Percentiles rank a stretch among this genome's conserved stretches.
Conservation (phyloP, 2,329 filamentous ascomycete species). For the Diaporthe citriasiana region DNA sequence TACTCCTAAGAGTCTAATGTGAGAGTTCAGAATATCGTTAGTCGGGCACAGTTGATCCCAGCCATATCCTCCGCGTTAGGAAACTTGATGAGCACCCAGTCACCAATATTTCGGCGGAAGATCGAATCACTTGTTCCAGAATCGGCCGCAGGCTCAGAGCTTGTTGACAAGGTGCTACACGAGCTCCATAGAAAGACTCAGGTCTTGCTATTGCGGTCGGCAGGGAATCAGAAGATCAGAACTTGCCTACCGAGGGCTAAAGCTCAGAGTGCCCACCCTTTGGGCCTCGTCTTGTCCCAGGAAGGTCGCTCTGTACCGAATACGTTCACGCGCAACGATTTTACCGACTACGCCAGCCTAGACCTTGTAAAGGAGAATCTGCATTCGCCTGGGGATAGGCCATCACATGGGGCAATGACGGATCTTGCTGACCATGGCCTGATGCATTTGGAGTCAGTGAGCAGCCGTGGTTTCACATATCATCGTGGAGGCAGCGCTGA, state of each 20-base stretch:
- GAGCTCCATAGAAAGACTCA: conserved; percentile 14
- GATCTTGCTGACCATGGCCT: not conserved
- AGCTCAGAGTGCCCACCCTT: not conserved
- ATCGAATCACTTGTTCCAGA: conserved; percentile 7
- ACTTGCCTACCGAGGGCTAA: not conserved
- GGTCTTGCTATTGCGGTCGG: conserved; percentile 13
- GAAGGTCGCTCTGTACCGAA: not conserved
- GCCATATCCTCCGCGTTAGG: conserved; percentile 36
- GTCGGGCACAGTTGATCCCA: conserved; percentile 23
- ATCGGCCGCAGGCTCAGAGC: conserved; percentile 6
- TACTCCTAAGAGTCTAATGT: not conserved
- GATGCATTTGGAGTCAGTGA: not conserved
- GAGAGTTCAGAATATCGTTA: conserved; percentile 18
- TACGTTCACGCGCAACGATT: not conserved
- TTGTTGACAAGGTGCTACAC: not conserved
- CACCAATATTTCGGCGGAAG: conserved; percentile 19
- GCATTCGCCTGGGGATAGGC: not conserved
- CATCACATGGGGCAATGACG: not conserved
- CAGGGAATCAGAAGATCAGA: conserved; percentile 21
- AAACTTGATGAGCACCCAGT: conserved; percentile 24
- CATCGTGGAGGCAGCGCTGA: not conserved
- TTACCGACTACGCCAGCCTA: not conserved
- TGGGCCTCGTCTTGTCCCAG: not conserved
- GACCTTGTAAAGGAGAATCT: not conserved
- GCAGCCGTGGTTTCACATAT: not conserved